A percentile compares a stretch with the other conserved stretches of the same genome.
Conservation (phyloP, 2,329 filamentous ascomycete species). For the Neophaeococcomyces mojaviensis region DNA sequence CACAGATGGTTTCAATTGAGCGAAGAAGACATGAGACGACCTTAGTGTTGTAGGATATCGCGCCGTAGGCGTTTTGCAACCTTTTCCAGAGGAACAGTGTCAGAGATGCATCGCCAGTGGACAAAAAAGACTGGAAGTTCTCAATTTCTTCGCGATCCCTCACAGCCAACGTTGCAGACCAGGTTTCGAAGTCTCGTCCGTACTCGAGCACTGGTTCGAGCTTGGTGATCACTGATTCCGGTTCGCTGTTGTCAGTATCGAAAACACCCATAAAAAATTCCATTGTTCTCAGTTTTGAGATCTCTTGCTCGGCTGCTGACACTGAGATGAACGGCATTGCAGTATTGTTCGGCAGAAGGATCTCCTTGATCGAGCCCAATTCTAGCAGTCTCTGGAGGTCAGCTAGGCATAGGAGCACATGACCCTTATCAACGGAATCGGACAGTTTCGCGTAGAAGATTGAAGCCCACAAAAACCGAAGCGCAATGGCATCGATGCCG, state of each 20-base stretch:
- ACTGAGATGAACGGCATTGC: conserved; percentile 82
- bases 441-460: conserved; percentile 54
- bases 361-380: conserved; percentile 39
- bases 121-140: conserved; percentile 79
- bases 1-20: conserved; percentile 74
- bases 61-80: conserved; percentile 79
- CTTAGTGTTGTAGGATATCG: conserved; percentile 79
- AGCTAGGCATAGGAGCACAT: conserved; percentile 54
- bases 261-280: conserved; percentile 93
- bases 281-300: conserved; percentile 87
- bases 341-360: conserved; percentile 71
- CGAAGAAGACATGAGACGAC: conserved; percentile 79
- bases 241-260: conserved; percentile 70
- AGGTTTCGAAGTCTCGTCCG: conserved; percentile 16
- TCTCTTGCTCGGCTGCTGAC: conserved; percentile 78
- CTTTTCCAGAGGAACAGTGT: conserved; percentile 84
- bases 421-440: conserved; percentile 49
- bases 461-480: conserved; percentile 61
- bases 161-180: conserved; percentile 18
- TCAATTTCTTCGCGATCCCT: conserved; percentile 43
- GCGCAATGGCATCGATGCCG: conserved; percentile 35
- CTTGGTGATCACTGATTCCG: conserved; percentile 78
- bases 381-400: conserved; percentile 53
- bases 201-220: conserved; percentile 87
- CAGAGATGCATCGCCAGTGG: conserved; percentile 71